Conservation (phyloP, 2,329 filamentous ascomycete species). For the Lasiodiplodia theobromae region DNA sequence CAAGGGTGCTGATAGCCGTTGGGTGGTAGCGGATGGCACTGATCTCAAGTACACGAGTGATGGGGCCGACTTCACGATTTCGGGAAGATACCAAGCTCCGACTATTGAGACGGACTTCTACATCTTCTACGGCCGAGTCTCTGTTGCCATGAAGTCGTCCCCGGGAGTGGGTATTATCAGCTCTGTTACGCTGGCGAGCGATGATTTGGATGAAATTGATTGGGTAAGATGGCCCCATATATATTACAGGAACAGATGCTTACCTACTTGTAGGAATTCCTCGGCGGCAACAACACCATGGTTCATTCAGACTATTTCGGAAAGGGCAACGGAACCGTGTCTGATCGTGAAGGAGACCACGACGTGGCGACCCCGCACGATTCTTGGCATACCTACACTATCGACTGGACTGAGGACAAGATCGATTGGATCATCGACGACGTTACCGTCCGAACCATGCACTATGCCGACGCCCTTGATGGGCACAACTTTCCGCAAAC, state of each 20-base stretch:
- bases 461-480: conserved; percentile 62
- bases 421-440: conserved; percentile 78
- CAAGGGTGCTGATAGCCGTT: conserved; percentile 56
- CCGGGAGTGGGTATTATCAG: conserved; percentile 32
- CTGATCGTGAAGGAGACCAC: conserved; percentile 72
- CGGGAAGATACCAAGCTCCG: conserved; percentile 72
- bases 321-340: conserved; percentile 73
- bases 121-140: conserved; percentile 34
- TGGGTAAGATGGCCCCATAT: conserved; percentile 27
- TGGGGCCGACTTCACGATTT: conserved; percentile 74
- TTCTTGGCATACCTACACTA: conserved; percentile 71
- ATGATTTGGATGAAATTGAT: conserved; percentile 33
- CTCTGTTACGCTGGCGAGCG: conserved; percentile 30
- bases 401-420: conserved; percentile 72
- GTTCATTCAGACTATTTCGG: conserved; percentile 76
- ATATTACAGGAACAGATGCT: conserved; percentile 24
- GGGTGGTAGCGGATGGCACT: conserved; percentile 69
- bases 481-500: conserved; percentile 76
- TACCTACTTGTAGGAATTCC: conserved; percentile 41
- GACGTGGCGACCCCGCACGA: conserved; percentile 62
- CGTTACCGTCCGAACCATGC: conserved; percentile 67
- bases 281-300: conserved; percentile 65
- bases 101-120: conserved; percentile 35
- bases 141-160: conserved; percentile 34
- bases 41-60: conserved; percentile 63